Evolutionary conservation across 257 asterid species (phyloP).

Genomic region (Craterostigma plantagineum): DNA sequence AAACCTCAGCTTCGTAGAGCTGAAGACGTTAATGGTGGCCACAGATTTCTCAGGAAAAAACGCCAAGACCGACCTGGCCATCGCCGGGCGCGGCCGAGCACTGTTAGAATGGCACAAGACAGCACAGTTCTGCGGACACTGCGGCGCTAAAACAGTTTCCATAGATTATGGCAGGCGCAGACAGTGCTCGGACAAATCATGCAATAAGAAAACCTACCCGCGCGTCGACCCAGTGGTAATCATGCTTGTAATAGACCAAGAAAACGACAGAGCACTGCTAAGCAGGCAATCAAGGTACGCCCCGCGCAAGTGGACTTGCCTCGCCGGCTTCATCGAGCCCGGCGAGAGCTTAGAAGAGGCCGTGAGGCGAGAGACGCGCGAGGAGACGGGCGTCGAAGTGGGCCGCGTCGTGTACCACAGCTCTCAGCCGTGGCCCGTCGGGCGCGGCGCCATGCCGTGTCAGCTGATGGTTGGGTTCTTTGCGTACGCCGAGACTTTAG

Average conservation of each 20-base stretch:
- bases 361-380: slow-evolving; percentile 89
- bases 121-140: slow-evolving; percentile 74
- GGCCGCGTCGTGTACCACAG: slow-evolving; percentile 86
- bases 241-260: slow-evolving; percentile 84
- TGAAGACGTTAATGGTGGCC: slow-evolving; percentile 96
- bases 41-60: slow-evolving; percentile 72
- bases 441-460: slow-evolving; percentile 81
- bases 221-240: slow-evolving; percentile 99
- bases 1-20: slow-evolving; percentile 64
- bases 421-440: slow-evolving; percentile 99
- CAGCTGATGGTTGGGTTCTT: slow-evolving; percentile 91
- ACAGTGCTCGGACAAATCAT: slow-evolving; percentile 55
- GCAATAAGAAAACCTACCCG: slow-evolving; percentile 79
- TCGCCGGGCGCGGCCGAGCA: slow-evolving; percentile 92
- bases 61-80: slow-evolving; percentile 71
- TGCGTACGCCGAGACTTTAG: slow-evolving; percentile 70
- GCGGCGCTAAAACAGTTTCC: slow-evolving; percentile 48
- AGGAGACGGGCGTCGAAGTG: slow-evolving; percentile 92
- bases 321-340: slow-evolving; percentile 98
- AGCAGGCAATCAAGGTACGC: slow-evolving; percentile 90
- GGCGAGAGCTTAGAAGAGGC: slow-evolving; percentile 98
- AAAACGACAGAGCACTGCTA: slow-evolving; percentile 64
- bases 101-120: slow-evolving; percentile 77
- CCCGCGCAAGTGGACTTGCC: slow-evolving; percentile 98
- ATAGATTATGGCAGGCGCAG: slow-evolving; percentile 83